Evolutionary conservation across 805 yeast species (phyloP).

Genomic region (Yarrowia osloensis): DNA sequence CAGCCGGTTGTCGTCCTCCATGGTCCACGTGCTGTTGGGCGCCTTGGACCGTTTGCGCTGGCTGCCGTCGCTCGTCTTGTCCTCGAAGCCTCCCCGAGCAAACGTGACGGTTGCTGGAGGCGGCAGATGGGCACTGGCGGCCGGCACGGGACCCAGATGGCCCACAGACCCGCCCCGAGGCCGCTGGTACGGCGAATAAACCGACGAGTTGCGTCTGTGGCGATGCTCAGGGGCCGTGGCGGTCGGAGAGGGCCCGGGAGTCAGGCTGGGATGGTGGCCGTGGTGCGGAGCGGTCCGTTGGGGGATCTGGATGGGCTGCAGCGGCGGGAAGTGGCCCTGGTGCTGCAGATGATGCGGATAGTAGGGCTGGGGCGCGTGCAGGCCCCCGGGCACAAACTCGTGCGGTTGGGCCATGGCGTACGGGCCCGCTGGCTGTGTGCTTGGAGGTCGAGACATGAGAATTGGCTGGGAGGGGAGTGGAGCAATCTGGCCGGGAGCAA

Average conservation of each 20-base stretch:
- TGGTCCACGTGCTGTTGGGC: slow-evolving; percentile 42
- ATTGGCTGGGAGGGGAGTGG: too few relatives aligned
- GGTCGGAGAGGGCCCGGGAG: slow-evolving; percentile 17
- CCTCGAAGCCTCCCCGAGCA: slow-evolving; percentile 21
- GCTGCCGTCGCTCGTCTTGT: slow-evolving; percentile 25
- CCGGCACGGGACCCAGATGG: background rate
- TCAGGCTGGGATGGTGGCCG: slow-evolving; percentile 19
- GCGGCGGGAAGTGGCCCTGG: slow-evolving; percentile 4
- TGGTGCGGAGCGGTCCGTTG: slow-evolving; percentile 24
- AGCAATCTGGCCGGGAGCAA: background rate
- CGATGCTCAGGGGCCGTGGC: slow-evolving; percentile 16
- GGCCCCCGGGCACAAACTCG: slow-evolving; percentile 1
- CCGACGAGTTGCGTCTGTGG: slow-evolving; percentile 23
- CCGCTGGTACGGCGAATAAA: slow-evolving; percentile 24
- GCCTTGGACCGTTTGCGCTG: slow-evolving; percentile 39
- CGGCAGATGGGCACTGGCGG: background rate
- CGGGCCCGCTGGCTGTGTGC: background rate
- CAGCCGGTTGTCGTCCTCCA: slow-evolving; percentile 41
- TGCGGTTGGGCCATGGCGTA: background rate
- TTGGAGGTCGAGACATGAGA: background rate
- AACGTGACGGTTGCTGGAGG: slow-evolving; percentile 17
- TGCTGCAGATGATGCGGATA: slow-evolving; percentile 26
- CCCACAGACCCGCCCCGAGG: slow-evolving; percentile 25
- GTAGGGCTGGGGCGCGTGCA: slow-evolving; percentile 18
- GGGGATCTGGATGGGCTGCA: slow-evolving; percentile 25